phyloP scores from a whole-genome alignment of 495 filamentous ascomycete genomes.

The Penicillium desertorum region DNA sequence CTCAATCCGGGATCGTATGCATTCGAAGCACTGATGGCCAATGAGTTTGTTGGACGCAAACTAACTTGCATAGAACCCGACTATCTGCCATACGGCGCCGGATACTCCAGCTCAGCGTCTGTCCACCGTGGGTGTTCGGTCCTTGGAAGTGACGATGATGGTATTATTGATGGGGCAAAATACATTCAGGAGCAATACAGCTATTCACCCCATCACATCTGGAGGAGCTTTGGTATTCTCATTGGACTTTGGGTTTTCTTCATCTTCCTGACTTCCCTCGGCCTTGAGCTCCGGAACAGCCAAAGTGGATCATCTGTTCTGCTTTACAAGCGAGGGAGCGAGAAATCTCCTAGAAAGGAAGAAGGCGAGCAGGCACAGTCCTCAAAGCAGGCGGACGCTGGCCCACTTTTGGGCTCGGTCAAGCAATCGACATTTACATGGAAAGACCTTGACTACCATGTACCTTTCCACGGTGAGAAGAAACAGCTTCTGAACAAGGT shows the following conservation, averaged over 20 bases:
- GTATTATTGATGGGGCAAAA: conserved; percentile 55
- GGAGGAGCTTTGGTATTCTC: conserved; percentile 81
- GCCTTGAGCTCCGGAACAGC: conserved; percentile 61
- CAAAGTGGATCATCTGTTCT: conserved; percentile 62
- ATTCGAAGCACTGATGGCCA: conserved; percentile 87
- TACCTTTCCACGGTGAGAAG: conserved; percentile 52
- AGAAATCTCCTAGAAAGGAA: conserved; percentile 31
- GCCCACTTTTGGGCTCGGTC: conserved; percentile 19
- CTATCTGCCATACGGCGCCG: conserved; percentile 60
- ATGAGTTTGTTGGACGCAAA: conserved; percentile 80
- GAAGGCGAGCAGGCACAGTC: conserved; percentile 24
- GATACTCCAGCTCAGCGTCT: conserved; percentile 59
- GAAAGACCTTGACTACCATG: conserved; percentile 68
- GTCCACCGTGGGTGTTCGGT: conserved; percentile 71
- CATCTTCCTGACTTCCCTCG: conserved; percentile 64
- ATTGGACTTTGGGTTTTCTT: conserved; percentile 72
- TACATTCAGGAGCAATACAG: conserved; percentile 67
- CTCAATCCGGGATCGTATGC: conserved; percentile 82
- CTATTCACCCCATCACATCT: conserved; percentile 62
- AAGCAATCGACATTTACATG: conserved; percentile 48
- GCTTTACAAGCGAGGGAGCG: conserved; percentile 57
- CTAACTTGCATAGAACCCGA: conserved; percentile 69
- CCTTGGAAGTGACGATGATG: conserved; percentile 57
- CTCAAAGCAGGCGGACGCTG: conserved; percentile 18
- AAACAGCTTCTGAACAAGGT: conserved; percentile 69